These are phyloP conservation scores for Nevesoporus exiguus DNA, from an alignment of 768 basidiomycete genomes.

Conservation along the genomic window DNA sequence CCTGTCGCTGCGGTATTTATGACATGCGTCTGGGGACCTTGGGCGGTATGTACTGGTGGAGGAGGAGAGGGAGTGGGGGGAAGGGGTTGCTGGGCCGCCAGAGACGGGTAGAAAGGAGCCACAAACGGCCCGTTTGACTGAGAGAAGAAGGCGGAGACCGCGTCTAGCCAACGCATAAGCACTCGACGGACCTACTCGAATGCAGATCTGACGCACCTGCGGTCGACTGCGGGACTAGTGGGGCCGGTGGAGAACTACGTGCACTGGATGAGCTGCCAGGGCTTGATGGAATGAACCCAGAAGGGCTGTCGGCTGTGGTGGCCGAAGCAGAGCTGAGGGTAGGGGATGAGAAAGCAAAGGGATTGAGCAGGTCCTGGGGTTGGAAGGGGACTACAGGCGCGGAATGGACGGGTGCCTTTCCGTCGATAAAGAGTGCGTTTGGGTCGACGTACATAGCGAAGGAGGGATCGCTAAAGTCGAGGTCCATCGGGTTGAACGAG, in stretches of 20 bases:
- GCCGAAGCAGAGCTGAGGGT: slow-evolving; percentile 34
- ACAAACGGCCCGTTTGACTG: slow-evolving; percentile 11
- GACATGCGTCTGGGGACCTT: slow-evolving; percentile 24
- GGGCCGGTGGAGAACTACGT: slow-evolving; percentile 30
- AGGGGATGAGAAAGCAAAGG: slow-evolving; percentile 40
- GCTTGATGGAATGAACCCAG: slow-evolving; percentile 24
- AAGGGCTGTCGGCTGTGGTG: slow-evolving; percentile 27
- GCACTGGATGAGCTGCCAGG: slow-evolving; percentile 29
- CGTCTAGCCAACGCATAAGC: slow-evolving; percentile 25
- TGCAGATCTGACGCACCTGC: slow-evolving; percentile 12
- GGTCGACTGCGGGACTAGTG: slow-evolving; percentile 19
- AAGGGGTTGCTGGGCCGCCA: slow-evolving; percentile 12
- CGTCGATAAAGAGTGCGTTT: slow-evolving; percentile 50
- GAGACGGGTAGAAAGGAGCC: slow-evolving; percentile 39
- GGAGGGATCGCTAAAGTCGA: slow-evolving; percentile 52
- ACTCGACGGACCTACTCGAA: neutral
- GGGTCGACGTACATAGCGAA: slow-evolving; percentile 60
- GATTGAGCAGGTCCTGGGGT: slow-evolving; percentile 27
- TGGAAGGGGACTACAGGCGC: slow-evolving; percentile 19
- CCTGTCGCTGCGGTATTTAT: slow-evolving; percentile 16
- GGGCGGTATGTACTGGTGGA: slow-evolving; percentile 21
- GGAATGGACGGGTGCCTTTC: slow-evolving; percentile 20
- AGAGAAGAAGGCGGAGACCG: slow-evolving; percentile 14
- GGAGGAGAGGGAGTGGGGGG: slow-evolving; percentile 44
- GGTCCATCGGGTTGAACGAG: slow-evolving; percentile 45